Evolutionary conservation across 805 yeast species (phyloP).

Genomic region (Sugiyamaella americana): DNA sequence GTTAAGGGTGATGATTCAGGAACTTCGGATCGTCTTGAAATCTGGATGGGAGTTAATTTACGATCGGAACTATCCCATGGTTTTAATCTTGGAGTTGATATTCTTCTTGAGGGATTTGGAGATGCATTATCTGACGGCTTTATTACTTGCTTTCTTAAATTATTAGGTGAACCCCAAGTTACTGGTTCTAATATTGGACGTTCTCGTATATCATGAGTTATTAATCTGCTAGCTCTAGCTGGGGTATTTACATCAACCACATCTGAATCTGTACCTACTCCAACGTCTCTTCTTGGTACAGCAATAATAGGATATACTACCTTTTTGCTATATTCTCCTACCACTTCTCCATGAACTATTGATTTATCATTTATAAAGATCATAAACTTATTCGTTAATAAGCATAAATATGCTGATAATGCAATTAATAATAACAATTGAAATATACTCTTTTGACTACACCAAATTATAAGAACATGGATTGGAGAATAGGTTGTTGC

Average conservation of each 20-base stretch:
- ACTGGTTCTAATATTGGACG: background rate
- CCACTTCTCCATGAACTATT: slow-evolving; percentile 51
- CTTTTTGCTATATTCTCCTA: slow-evolving; percentile 58
- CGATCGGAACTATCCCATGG: no score
- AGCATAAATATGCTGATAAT: slow-evolving; percentile 30
- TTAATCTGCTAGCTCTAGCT: slow-evolving; percentile 20
- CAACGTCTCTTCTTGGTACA: slow-evolving; percentile 50
- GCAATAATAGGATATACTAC: slow-evolving; percentile 54
- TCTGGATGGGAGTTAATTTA: no score
- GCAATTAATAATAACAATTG: slow-evolving; percentile 35
- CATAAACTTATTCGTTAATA: slow-evolving; percentile 42
- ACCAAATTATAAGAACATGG: slow-evolving; percentile 39
- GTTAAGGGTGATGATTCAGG: background rate
- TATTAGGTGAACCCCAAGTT: background rate
- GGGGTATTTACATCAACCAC: slow-evolving; percentile 25
- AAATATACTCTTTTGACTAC: slow-evolving; percentile 34
- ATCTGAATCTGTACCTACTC: slow-evolving; percentile 36
- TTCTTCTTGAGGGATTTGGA: background rate
- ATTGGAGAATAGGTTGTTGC: slow-evolving; percentile 57
- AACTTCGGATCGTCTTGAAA: background rate
- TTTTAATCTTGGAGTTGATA: background rate
- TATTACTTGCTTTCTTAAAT: background rate
- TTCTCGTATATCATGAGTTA: slow-evolving; percentile 20
- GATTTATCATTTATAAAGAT: slow-evolving; percentile 52
- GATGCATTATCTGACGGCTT: background rate